These are phyloP conservation scores for Amanita rimosa DNA, from an alignment of 768 basidiomycete species.

Conservation along the genomic window DNA sequence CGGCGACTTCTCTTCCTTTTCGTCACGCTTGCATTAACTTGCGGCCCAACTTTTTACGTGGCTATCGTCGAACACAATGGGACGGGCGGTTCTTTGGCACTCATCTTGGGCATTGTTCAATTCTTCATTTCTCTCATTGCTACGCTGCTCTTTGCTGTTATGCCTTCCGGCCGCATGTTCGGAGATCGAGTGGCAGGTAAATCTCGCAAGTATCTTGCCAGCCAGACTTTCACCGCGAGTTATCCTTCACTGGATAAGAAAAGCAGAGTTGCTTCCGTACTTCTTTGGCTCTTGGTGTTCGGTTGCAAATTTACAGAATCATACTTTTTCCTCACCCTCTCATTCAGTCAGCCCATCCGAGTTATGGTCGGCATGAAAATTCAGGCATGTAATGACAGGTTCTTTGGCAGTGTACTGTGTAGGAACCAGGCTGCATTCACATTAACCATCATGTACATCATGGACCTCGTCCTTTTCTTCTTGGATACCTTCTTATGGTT, in stretches of 20 bases:
- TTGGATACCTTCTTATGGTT: slow-evolving; percentile 99
- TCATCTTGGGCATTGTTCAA: slow-evolving; percentile 93
- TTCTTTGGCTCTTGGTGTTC: slow-evolving; percentile 88
- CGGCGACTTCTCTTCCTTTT: slow-evolving; percentile 84
- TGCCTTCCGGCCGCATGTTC: slow-evolving; percentile 98
- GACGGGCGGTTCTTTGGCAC: slow-evolving; percentile 58
- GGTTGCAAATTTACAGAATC: slow-evolving; percentile 95
- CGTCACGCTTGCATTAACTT: slow-evolving; percentile 83
- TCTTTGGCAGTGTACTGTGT: slow-evolving; percentile 78
- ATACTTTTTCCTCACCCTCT: slow-evolving; percentile 95
- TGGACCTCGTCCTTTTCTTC: slow-evolving; percentile 97
- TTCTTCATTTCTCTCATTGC: slow-evolving; percentile 88
- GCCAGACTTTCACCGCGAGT: slow-evolving; percentile 95
- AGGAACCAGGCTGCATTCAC: slow-evolving; percentile 92
- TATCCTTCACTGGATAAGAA: slow-evolving; percentile 61
- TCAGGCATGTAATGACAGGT: slow-evolving; percentile 79
- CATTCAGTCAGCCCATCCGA: slow-evolving; percentile 85
- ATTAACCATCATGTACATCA: slow-evolving; percentile 95
- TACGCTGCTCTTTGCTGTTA: slow-evolving; percentile 77
- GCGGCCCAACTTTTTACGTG: slow-evolving; percentile 91
- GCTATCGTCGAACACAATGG: slow-evolving; percentile 68
- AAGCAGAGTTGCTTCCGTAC: slow-evolving; percentile 67
- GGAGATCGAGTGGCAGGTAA: slow-evolving; percentile 96
- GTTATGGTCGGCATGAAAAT: slow-evolving; percentile 98
- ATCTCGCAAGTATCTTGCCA: slow-evolving; percentile 93